These are phyloP conservation scores for Naganishia antarctica DNA, from an alignment of 768 basidiomycete species.

Conservation along the genomic window DNA sequence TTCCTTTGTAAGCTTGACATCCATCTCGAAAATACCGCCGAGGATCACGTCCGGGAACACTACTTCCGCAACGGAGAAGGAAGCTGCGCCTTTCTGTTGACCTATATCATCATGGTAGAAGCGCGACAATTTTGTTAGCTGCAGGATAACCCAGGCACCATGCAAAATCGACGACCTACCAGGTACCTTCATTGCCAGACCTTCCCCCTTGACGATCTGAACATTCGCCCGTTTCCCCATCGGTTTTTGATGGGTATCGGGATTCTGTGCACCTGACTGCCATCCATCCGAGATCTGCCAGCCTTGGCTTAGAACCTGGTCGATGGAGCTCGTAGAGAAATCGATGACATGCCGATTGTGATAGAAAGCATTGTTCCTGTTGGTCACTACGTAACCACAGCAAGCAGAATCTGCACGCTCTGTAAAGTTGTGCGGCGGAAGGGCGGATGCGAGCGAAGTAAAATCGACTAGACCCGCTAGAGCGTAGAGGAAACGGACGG, in stretches of 20 bases:
- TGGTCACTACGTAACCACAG: background rate
- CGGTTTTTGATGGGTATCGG: background rate
- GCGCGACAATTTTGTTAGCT: too few species aligned
- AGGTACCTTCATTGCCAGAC: background rate
- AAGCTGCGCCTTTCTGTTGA: conserved; percentile 3
- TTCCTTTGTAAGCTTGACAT: conserved; percentile 22
- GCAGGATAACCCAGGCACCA: too few species aligned
- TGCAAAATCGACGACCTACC: background rate
- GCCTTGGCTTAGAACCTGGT: background rate
- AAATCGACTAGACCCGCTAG: too few species aligned
- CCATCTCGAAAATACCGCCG: conserved; percentile 31
- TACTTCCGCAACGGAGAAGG: conserved; percentile 28
- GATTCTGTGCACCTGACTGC: background rate
- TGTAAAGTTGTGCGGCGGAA: too few species aligned
- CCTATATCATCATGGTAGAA: background rate
- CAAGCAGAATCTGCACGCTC: too few species aligned
- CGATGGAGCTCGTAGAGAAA: too few species aligned
- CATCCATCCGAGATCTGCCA: background rate
- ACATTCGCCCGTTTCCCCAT: background rate
- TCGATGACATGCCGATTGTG: background rate
- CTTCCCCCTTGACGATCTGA: background rate
- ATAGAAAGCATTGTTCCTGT: conserved; percentile 6
- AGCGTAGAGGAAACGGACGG: too few species aligned
- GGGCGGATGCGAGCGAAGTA: too few species aligned
- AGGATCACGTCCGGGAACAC: conserved; percentile 14